A percentile compares a stretch with the other conserved stretches of the same genome.
phyloP scores from a whole-genome alignment of 768 basidiomycete species.

The Filobasidium wieringae region DNA sequence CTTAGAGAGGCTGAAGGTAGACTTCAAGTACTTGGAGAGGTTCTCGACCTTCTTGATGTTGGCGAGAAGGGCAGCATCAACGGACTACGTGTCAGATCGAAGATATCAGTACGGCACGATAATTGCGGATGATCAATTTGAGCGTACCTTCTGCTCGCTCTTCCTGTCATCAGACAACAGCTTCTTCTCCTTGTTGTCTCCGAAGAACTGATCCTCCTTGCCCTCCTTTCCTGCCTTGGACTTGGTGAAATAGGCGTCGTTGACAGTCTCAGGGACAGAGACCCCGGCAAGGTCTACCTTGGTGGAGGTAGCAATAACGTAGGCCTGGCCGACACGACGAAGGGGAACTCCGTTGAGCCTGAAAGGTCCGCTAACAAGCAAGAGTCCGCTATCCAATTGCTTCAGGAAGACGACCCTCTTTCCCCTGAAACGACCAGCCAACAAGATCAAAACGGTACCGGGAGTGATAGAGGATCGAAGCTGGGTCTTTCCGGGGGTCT shows the following conservation, averaged over 20 bases:
- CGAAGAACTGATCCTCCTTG: slow-evolving; percentile 95
- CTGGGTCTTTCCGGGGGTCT: slow-evolving; percentile 54
- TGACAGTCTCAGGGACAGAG: slow-evolving; percentile 63
- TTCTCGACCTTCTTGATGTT: slow-evolving; percentile 82
- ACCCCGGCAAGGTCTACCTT: slow-evolving; percentile 67
- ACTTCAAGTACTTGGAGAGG: slow-evolving; percentile 82
- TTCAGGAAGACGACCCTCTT: slow-evolving; percentile 98
- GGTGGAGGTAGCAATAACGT: slow-evolving; percentile 96
- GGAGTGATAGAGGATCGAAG: slow-evolving; percentile 82
- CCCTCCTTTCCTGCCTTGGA: slow-evolving; percentile 57
- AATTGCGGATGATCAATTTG: slow-evolving; percentile 32
- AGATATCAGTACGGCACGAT: neutral
- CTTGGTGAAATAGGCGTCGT: slow-evolving; percentile 90
- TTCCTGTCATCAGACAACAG: slow-evolving; percentile 75
- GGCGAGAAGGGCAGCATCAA: slow-evolving; percentile 52
- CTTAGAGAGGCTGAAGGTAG: slow-evolving; percentile 88
- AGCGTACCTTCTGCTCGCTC: slow-evolving; percentile 68
- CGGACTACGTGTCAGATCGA: slow-evolving; percentile 16
- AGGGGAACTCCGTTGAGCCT: slow-evolving; percentile 89
- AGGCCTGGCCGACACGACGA: slow-evolving; percentile 95
- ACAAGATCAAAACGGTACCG: slow-evolving; percentile 86
- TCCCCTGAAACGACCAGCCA: slow-evolving; percentile 94
- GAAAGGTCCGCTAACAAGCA: slow-evolving; percentile 94
- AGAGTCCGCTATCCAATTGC: slow-evolving; percentile 71
- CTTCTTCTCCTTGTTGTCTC: slow-evolving; percentile 79